Conservation (phyloP, 2,329 filamentous ascomycete genomes). For the Sordariomycetes sp. region DNA sequence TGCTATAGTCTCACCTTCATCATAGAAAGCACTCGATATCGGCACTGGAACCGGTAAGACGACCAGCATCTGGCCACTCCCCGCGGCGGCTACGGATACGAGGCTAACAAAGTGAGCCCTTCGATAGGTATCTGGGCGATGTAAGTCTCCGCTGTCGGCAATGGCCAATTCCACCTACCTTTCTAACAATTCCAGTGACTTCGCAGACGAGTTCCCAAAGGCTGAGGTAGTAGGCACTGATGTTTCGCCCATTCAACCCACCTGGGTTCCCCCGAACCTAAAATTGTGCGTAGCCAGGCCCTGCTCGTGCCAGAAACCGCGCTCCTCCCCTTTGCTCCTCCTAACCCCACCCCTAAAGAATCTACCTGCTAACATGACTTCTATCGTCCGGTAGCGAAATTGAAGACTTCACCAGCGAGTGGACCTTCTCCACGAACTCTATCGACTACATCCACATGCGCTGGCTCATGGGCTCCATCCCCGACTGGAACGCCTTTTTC, state of each 20-base stretch:
- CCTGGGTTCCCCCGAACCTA: slow-evolving; percentile 31
- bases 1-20: not conserved
- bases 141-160: slow-evolving; percentile 13
- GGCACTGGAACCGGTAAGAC: slow-evolving; percentile 40
- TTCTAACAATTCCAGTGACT: slow-evolving; percentile 29
- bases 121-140: slow-evolving; percentile 32
- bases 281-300: slow-evolving; percentile 29
- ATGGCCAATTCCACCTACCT: not conserved
- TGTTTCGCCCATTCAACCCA: slow-evolving; percentile 44
- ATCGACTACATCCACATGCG: slow-evolving; percentile 52
- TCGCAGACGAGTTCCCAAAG: slow-evolving; percentile 29
- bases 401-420: slow-evolving; percentile 22
- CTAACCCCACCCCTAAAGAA: no score
- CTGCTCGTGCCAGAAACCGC: no score
- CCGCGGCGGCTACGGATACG: no score
- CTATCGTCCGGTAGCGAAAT: slow-evolving; percentile 30
- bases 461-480: slow-evolving; percentile 44
- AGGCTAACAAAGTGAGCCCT: not conserved
- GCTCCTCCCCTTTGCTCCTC: no score
- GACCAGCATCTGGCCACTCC: slow-evolving; percentile 18
- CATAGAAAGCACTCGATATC: slow-evolving; percentile 27
- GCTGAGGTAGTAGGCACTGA: slow-evolving; percentile 38
- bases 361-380: no score
- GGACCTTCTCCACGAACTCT: slow-evolving; percentile 29
- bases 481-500: slow-evolving; percentile 44